phyloP scores from a whole-genome alignment of 257 asterid genomes.

The Solanum tarijense region DNA sequence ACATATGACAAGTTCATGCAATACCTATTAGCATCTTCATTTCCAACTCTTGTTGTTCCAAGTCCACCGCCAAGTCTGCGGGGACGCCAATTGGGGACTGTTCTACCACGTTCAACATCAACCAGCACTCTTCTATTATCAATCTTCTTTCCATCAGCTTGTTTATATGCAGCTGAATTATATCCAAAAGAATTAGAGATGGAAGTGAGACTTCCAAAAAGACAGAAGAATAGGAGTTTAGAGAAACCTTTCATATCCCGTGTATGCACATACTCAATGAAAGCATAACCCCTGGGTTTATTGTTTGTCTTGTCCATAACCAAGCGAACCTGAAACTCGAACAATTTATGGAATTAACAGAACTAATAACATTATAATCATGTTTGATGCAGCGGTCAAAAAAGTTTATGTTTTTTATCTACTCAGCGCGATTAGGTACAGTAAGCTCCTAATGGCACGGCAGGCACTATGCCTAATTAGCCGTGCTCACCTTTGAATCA shows the following conservation, averaged over 20 bases:
- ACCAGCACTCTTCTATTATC: conserved; percentile 94
- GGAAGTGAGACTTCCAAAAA: not conserved
- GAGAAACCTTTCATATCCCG: conserved; percentile 88
- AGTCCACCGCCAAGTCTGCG: conserved; percentile 99
- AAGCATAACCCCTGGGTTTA: conserved; percentile 96
- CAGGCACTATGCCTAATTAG: conserved; percentile 95
- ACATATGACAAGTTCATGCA: conserved; percentile 40
- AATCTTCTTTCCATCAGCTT: conserved; percentile 96
- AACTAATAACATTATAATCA: not conserved
- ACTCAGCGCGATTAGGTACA: conserved; percentile 5
- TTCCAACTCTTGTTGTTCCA: conserved; percentile 91
- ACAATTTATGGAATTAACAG: conserved; percentile 11
- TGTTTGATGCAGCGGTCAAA: not conserved
- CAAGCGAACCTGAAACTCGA: conserved; percentile 72
- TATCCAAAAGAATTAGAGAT: conserved; percentile 1
- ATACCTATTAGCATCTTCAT: conserved; percentile 55
- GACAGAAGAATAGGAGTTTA: not conserved
- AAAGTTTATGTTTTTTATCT: not conserved
- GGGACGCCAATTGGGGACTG: conserved; percentile 98
- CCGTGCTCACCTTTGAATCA: conserved; percentile 99
- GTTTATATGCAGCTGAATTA: conserved; percentile 93
- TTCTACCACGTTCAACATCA: conserved; percentile 99
- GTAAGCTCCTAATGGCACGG: conserved; percentile 90
- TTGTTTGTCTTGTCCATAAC: conserved; percentile 59
- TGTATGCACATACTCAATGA: conserved; percentile 75